phyloP scores from a whole-genome alignment of 2,329 filamentous ascomycete genomes.

The Cordyceps cateniannulata region DNA sequence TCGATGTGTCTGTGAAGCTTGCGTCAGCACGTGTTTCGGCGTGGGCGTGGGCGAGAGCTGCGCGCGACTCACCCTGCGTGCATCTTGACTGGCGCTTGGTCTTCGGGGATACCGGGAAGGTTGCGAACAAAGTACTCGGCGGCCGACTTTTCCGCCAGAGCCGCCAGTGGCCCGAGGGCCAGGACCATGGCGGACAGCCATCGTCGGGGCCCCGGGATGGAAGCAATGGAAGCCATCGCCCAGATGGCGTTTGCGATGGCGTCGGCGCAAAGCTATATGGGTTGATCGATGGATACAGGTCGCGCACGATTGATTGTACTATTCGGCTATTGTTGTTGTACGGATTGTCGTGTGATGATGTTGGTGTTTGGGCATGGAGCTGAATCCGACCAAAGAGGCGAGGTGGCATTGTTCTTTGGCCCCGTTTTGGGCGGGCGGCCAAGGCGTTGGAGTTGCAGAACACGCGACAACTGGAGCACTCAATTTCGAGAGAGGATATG shows the following conservation, averaged over 20 bases:
- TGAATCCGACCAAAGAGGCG: not conserved
- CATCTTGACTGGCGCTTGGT: conserved; percentile 79
- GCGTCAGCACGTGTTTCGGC: conserved; percentile 19
- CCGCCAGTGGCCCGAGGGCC: conserved; percentile 36
- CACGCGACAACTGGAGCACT: not conserved
- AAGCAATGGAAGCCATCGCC: conserved; percentile 8
- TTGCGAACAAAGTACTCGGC: conserved; percentile 86
- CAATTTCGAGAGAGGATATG: too few relatives aligned
- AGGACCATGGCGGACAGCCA: conserved; percentile 29
- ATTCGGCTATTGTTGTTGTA: not conserved
- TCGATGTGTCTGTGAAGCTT: conserved; percentile 70
- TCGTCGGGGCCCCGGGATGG: conserved; percentile 19
- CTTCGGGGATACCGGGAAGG: conserved; percentile 73
- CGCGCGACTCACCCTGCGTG: conserved; percentile 75
- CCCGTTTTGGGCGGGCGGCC: conserved; percentile 6
- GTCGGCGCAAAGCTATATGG: not conserved
- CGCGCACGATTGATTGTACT: not conserved
- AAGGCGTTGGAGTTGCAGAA: not conserved
- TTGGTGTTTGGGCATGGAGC: not conserved
- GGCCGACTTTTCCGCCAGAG: conserved; percentile 24
- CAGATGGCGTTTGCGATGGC: conserved; percentile 4
- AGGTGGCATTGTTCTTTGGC: conserved; percentile 10
- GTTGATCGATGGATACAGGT: not conserved
- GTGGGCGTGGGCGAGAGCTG: conserved; percentile 8
- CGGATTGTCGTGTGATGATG: conserved; percentile 7